These are phyloP conservation scores for Penicillium longicatenatum DNA, from an alignment of 495 filamentous ascomycete genomes.

Conservation along the genomic window DNA sequence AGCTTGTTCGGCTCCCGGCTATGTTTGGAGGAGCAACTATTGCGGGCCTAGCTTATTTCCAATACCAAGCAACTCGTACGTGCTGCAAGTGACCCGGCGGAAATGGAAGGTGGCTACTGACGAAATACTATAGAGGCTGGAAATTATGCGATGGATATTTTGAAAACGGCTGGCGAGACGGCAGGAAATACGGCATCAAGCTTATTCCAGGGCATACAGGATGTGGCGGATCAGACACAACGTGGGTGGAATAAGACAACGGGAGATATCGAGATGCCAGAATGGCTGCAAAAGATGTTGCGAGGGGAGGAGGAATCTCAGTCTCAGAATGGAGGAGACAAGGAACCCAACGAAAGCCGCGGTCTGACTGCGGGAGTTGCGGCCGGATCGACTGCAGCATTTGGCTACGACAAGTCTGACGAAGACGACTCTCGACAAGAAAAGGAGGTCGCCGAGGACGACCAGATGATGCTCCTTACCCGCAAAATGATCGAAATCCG, in stretches of 20 bases:
- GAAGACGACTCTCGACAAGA: slow-evolving; percentile 69
- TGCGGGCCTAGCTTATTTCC: slow-evolving; percentile 84
- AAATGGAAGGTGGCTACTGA: slow-evolving; percentile 29
- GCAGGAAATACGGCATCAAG: slow-evolving; percentile 64
- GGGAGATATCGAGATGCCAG: slow-evolving; percentile 72
- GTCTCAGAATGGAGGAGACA: slow-evolving; percentile 44
- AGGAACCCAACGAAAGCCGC: slow-evolving; percentile 64
- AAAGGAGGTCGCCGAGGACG: slow-evolving; percentile 74
- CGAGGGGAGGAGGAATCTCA: slow-evolving; percentile 54
- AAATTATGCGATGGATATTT: slow-evolving; percentile 82
- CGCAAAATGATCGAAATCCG: slow-evolving; percentile 99
- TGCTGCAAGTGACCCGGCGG: slow-evolving; percentile 12
- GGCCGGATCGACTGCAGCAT: slow-evolving; percentile 70
- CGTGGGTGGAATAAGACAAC: slow-evolving; percentile 83
- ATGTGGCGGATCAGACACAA: slow-evolving; percentile 75
- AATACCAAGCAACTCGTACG: slow-evolving; percentile 94
- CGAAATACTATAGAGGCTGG: slow-evolving; percentile 66
- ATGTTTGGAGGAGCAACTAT: slow-evolving; percentile 88
- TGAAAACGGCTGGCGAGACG: slow-evolving; percentile 68
- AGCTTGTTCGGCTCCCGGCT: slow-evolving; percentile 83
- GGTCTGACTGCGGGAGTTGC: slow-evolving; percentile 49
- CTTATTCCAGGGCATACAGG: slow-evolving; percentile 68
- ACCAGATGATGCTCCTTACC: slow-evolving; percentile 99
- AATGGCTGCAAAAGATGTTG: slow-evolving; percentile 83
- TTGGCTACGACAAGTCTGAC: slow-evolving; percentile 71